Evolutionary conservation across 257 asterid species (phyloP).

Genomic region (Solanum pimpinellifolium): DNA sequence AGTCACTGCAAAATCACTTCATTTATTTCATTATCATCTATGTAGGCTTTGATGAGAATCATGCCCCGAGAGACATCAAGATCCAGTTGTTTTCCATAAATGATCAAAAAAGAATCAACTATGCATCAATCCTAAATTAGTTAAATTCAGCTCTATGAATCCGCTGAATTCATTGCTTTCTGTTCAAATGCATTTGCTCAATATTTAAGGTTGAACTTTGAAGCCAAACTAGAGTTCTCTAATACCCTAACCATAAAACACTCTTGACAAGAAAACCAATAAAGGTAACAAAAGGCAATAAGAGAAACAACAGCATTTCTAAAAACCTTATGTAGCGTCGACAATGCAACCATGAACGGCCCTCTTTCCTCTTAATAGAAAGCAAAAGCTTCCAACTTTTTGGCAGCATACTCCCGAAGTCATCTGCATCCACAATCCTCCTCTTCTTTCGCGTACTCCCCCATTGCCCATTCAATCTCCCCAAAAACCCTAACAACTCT

Average conservation of each 20-base stretch:
- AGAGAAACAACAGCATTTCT: background rate
- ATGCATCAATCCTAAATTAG: background rate
- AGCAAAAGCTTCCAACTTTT: conserved; percentile 70
- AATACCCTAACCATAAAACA: background rate
- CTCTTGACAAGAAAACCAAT: background rate
- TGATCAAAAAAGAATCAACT: background rate
- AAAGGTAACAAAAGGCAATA: background rate
- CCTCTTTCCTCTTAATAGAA: conserved; percentile 53
- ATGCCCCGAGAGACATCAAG: background rate
- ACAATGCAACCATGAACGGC: conserved; percentile 46
- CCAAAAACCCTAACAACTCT: conserved; percentile 42
- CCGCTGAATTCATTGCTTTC: background rate
- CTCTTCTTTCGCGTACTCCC: conserved; percentile 71
- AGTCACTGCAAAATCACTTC: background rate
- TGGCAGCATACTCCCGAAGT: conserved; percentile 60
- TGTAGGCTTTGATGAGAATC: background rate
- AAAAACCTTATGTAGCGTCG: conserved; percentile 75
- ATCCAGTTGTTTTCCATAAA: background rate
- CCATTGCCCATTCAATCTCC: conserved; percentile 63
- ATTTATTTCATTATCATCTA: background rate
- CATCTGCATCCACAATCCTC: conserved; percentile 64
- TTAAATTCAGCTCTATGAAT: background rate
- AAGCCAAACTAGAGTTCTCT: background rate
- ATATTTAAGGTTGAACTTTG: background rate
- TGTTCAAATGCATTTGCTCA: background rate